Evolutionary conservation across 2,329 filamentous ascomycete species (phyloP), one percentile per base, ranked within the genome.

Genomic region (Cytospora schulzeri): DNA sequence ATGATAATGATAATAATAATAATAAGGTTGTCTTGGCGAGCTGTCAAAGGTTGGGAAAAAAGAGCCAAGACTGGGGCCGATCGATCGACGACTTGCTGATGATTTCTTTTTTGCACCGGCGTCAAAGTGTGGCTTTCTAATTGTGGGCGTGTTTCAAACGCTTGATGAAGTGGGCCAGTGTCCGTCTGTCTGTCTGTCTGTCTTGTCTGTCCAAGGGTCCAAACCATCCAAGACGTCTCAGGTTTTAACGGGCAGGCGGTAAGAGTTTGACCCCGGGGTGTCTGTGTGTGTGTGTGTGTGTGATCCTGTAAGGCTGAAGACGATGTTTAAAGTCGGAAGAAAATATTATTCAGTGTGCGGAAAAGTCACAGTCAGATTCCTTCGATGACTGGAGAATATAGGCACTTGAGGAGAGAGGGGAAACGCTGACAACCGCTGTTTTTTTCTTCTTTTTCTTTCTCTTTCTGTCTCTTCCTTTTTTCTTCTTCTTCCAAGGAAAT

Each of bases 21-120:
- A 41, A 41, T 48, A 48, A 48, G 45, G 45, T 24, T 48, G 45
- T 48, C 56, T 58, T 58, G 56, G 56, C 56, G 41, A 29, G 26
- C 56, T 58, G 38, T 45, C 24, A 24, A 8, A 9, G 31, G 7
- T 14, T n/a, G 12, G 19, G 24, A 41, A 7, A 14, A 22, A 28
- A 29, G 14, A 14, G 28, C 38, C 38, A 58, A 58, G 57, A 59
- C 45, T 15, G 24, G 45, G 45, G 19, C 57, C 29, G 45, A 22
- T 28, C 56, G 45, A 48, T 48, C 45, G 45, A 48, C 45, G n/a
- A 14, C 24, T 8, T 22, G 45, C 45, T 48, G 45, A 12, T 11
- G 14, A 14, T 35, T 24, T 48, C 19, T 48, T 14, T 31, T 31
- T 4, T 31, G 4, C 29, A 14, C 9, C n/a, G 45, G 22, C 8